Conservation (phyloP, 148 eudicot species). For the Cornus kousa region DNA sequence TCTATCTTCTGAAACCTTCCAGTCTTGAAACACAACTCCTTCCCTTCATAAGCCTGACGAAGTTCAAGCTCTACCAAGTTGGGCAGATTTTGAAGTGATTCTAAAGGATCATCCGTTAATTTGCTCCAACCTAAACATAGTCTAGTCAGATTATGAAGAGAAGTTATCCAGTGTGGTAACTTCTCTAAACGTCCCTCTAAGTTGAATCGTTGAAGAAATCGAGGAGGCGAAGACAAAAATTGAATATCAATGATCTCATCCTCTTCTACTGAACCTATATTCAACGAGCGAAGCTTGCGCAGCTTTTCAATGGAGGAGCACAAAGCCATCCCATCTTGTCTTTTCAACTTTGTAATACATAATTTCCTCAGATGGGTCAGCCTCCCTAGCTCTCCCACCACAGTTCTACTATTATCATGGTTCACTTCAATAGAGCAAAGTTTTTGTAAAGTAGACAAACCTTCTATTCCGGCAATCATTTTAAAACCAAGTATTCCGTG, state of each 20-base stretch:
- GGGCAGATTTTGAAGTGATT: neutral
- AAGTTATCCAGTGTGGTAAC: neutral
- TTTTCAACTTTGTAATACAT: neutral
- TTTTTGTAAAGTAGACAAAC: neutral
- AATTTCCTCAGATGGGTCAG: constrained; percentile 1
- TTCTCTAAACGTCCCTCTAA: neutral
- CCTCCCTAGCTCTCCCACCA: neutral
- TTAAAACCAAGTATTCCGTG: too few species aligned
- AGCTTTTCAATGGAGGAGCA: constrained; percentile 3
- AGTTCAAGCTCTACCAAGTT: constrained; percentile 1
- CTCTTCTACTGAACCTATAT: neutral
- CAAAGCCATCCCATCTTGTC: constrained; percentile 1
- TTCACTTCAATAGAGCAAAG: constrained; percentile 16
- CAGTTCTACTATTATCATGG: neutral
- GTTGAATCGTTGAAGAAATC: neutral
- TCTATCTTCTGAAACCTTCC: neutral
- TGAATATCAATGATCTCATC: neutral
- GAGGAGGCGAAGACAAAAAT: neutral
- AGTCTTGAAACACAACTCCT: neutral
- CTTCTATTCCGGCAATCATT: constrained; percentile 3
- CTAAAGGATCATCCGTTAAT: neutral
- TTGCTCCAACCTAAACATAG: neutral
- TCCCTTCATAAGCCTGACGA: neutral
- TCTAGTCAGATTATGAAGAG: neutral
- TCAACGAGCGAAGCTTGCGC: neutral